phyloP scores from a whole-genome alignment of 202 grass and related monocot species.

The Setaria viridis region DNA sequence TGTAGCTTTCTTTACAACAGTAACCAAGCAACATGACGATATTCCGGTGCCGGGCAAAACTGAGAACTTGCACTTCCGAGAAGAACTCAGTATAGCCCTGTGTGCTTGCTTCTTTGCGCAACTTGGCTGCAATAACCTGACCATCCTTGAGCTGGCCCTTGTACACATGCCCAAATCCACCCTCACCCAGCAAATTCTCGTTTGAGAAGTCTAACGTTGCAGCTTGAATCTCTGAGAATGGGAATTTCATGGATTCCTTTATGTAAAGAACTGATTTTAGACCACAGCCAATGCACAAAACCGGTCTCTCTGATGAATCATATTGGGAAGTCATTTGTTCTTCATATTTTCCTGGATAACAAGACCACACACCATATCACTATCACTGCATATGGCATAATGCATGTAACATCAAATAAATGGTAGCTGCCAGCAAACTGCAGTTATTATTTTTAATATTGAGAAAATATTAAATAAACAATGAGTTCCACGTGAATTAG shows the following conservation, averaged over 20 bases:
- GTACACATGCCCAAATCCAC: constrained; percentile 73
- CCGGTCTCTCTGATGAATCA: constrained; percentile 58
- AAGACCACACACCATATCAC: constrained; percentile 1
- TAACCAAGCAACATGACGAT: constrained; percentile 80
- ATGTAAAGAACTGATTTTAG: constrained; percentile 73
- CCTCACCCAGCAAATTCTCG: constrained; percentile 68
- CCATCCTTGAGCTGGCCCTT: constrained; percentile 78
- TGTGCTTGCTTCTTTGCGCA: constrained; percentile 67
- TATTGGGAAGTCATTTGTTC: constrained; percentile 38
- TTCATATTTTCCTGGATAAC: constrained; percentile 52
- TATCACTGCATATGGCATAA: not conserved
- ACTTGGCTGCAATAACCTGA: constrained; percentile 69
- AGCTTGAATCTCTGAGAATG: constrained; percentile 66
- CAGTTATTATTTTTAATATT: not conserved
- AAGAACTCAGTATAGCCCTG: constrained; percentile 80
- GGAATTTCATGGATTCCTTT: constrained; percentile 80
- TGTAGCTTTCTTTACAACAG: constrained; percentile 75
- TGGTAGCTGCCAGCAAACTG: not conserved
- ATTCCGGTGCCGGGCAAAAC: constrained; percentile 73
- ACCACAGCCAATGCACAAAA: constrained; percentile 65
- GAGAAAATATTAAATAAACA: not conserved
- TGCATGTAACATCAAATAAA: constrained; percentile 15
- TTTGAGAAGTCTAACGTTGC: constrained; percentile 68
- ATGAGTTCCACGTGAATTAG: not conserved
- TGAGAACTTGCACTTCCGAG: constrained; percentile 77